These are phyloP conservation scores for Lophiostoma macrostomum DNA, from an alignment of 495 filamentous ascomycete species.

Conservation along the genomic window DNA sequence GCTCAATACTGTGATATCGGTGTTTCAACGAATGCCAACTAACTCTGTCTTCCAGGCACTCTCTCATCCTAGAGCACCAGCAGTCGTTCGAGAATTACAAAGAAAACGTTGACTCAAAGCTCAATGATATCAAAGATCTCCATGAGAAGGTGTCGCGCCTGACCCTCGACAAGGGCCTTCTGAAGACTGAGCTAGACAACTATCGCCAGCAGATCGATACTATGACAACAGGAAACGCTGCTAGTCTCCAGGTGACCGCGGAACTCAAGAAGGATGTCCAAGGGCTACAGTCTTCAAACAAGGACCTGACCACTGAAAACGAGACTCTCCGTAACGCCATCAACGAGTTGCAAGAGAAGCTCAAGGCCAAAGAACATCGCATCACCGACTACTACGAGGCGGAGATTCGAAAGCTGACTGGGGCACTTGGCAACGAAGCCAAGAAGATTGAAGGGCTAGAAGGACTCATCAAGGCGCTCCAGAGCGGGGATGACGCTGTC, in stretches of 20 bases:
- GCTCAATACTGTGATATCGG: no score
- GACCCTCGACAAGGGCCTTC: slow-evolving; percentile 13
- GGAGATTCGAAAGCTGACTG: slow-evolving; percentile 3
- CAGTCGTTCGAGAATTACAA: slow-evolving; percentile 25
- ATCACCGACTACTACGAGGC: background rate
- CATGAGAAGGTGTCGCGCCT: slow-evolving; percentile 19
- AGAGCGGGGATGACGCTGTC: background rate
- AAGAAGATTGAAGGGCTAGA: background rate
- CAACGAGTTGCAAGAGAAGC: background rate
- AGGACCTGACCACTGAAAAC: background rate
- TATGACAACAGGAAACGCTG: background rate
- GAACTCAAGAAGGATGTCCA: background rate
- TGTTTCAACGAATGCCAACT: no score
- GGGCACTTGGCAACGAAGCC: background rate
- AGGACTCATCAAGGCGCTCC: slow-evolving; percentile 1
- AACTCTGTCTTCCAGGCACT: no score
- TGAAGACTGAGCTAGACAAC: slow-evolving; percentile 19
- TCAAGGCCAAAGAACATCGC: background rate
- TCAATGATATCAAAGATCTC: slow-evolving; percentile 15
- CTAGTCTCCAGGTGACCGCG: slow-evolving; percentile 1
- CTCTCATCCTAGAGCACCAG: slow-evolving; percentile 22
- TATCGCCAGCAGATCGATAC: background rate
- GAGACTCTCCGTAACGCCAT: background rate
- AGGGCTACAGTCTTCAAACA: background rate
- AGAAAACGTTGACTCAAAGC: slow-evolving; percentile 3